Evolutionary conservation across 495 filamentous ascomycete species (phyloP), one percentile per base, ranked within the genome.

Genomic region (Rostrohypoxylon terebratum): DNA sequence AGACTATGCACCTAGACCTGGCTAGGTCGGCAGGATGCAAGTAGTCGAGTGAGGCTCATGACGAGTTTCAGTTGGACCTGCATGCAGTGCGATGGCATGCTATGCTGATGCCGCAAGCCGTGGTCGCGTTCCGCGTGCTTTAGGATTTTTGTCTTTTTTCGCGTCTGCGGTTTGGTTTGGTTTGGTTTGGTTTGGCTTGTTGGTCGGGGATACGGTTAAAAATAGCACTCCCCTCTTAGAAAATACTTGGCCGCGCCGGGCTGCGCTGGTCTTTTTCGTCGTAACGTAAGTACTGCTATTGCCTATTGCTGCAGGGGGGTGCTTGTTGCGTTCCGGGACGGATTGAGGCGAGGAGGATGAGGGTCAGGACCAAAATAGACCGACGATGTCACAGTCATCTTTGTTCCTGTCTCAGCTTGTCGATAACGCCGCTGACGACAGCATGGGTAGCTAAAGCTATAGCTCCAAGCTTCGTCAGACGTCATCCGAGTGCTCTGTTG

Each of bases 21-120:
- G 34, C 9, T 38, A 4, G 13, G 42, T 45, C 18, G 42, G 13
- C 13, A 42, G 34, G 55, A 59, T 42, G 18, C 5, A 23, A 25
- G 48, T n/a, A 42, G n/a, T 59, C 44, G 55, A 59, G 55, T 59
- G 55, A 59, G 55, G 55, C 55, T 59, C 55, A 25, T 59, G 34
- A 23, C 13, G 36, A n/a, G 38, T 59, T 25, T 18, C 34, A 42
- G 36, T 42, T 18, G 14, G 25, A 42, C n/a, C n/a, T 59, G 34
- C 55, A 40, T 53, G 28, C 28, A 5, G 28, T 28, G 28, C 28
- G 28, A 28, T 28, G 28, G 28, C 6, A 28, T 3, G 28, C 28
- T 28, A 5, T 28, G 48, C 48, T 53, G 20, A 20, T 59, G 55
- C 18, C 25, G 54, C 55, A 42, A 42, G 7, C 34, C 36, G 18